Conservation (phyloP, 352 stramenopile species). For the Globisporangium solare region DNA sequence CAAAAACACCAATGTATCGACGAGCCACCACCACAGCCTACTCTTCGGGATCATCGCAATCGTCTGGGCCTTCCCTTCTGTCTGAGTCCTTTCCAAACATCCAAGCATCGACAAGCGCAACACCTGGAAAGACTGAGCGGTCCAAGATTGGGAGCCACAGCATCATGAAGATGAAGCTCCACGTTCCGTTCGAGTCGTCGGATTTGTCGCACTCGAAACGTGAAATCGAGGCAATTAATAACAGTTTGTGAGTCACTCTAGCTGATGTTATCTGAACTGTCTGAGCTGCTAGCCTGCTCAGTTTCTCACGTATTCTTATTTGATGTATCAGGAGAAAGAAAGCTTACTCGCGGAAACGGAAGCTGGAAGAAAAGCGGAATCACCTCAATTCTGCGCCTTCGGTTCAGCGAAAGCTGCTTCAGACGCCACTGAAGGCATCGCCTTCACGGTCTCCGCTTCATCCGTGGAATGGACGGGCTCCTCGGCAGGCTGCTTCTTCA, state of each 20-base stretch:
- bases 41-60: conserved; percentile 25
- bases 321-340: conserved; percentile 41
- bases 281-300: neutral
- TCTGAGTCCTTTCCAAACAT: conserved; percentile 76
- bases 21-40: conserved; percentile 24
- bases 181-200: conserved; percentile 47
- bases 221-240: conserved; percentile 81
- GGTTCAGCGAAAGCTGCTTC: conserved; percentile 70
- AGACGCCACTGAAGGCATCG: conserved; percentile 56
- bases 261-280: neutral
- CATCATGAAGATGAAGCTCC: conserved; percentile 79
- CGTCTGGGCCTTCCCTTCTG: conserved; percentile 18
- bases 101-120: conserved; percentile 66
- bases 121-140: conserved; percentile 59
- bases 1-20: conserved; percentile 16
- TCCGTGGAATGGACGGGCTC: conserved; percentile 39
- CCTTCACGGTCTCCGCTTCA: conserved; percentile 29
- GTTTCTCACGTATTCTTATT: neutral
- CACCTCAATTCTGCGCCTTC: conserved; percentile 20
- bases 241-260: conserved; percentile 50
- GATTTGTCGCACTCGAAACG: conserved; percentile 42
- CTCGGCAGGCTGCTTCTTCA: conserved; percentile 1
- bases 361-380: conserved; percentile 37
- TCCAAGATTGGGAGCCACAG: conserved; percentile 52
- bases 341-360: conserved; percentile 48